Conservation (phyloP, 257 asterid genomes). For the Scutellaria galericulata region DNA sequence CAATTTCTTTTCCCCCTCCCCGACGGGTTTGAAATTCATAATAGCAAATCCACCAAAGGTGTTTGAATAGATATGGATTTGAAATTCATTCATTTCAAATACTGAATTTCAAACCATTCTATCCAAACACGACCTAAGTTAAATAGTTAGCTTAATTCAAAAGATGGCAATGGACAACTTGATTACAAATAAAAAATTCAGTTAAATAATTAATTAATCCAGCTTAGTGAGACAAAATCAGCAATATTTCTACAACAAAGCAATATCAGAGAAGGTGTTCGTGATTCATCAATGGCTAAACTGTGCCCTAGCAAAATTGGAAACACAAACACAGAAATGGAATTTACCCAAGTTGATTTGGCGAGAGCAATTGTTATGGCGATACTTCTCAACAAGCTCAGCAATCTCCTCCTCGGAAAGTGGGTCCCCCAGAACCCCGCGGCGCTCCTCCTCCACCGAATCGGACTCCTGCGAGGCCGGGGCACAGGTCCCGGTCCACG, state of each 20-base stretch:
- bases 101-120: no score
- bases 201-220: neutral
- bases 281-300: neutral
- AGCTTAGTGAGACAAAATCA: conserved; percentile 7
- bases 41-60: no score
- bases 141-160: neutral
- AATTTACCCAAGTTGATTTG: conserved; percentile 80
- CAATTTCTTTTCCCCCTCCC: no score
- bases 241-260: neutral
- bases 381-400: conserved; percentile 81
- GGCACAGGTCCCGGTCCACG: conserved; percentile 82
- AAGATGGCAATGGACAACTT: neutral
- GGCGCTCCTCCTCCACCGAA: conserved; percentile 57
- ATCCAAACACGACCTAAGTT: no score
- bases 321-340: neutral
- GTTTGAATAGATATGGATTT: no score
- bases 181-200: neutral
- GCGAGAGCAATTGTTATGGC: conserved; percentile 75
- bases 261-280: conserved; percentile 1
- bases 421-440: conserved; percentile 64
- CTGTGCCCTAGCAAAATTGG: neutral
- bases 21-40: no score
- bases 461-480: conserved; percentile 50
- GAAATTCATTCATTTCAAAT: no score
- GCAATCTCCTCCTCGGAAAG: conserved; percentile 68